phyloP scores from a whole-genome alignment of 2,329 filamentous ascomycete species.

The Ophiostoma populinum region DNA sequence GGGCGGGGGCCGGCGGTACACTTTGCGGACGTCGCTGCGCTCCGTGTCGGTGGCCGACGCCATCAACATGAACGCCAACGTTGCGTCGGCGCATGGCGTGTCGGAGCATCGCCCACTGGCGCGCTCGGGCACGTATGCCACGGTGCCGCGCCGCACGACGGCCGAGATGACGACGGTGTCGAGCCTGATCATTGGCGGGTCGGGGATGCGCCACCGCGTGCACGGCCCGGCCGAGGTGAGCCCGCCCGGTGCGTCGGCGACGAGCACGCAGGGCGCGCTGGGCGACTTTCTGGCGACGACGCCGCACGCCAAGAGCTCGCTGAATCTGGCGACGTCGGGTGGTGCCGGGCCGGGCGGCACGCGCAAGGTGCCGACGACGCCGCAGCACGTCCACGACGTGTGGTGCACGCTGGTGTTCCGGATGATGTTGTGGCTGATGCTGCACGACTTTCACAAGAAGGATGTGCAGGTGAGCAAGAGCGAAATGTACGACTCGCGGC shows the following conservation, averaged over 20 bases:
- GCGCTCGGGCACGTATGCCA: no score
- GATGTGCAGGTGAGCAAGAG: constrained; percentile 36
- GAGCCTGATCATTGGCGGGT: background rate
- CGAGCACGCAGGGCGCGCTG: background rate
- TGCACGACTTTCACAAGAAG: constrained; percentile 38
- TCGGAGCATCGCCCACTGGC: no score
- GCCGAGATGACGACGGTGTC: background rate
- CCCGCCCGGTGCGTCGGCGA: background rate
- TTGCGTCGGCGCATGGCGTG: no score
- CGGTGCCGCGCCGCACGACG: no score
- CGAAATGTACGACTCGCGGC: constrained; percentile 33
- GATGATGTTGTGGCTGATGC: constrained; percentile 40
- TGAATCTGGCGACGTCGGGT: no score
- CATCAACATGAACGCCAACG: no score
- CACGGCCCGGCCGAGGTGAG: background rate
- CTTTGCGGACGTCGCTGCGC: no score
- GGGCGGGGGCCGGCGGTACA: no score
- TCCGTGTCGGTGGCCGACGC: no score
- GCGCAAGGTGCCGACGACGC: background rate
- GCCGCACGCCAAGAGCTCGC: no score
- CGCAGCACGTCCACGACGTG: constrained; percentile 20
- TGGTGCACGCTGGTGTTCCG: constrained; percentile 39
- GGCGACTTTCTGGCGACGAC: background rate
- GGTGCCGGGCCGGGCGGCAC: no score
- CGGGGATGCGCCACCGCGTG: background rate